Base-by-base conservation (phyloP, 2,329 filamentous ascomycete genomes). In the Pestalotiopsis sp. region DNA sequence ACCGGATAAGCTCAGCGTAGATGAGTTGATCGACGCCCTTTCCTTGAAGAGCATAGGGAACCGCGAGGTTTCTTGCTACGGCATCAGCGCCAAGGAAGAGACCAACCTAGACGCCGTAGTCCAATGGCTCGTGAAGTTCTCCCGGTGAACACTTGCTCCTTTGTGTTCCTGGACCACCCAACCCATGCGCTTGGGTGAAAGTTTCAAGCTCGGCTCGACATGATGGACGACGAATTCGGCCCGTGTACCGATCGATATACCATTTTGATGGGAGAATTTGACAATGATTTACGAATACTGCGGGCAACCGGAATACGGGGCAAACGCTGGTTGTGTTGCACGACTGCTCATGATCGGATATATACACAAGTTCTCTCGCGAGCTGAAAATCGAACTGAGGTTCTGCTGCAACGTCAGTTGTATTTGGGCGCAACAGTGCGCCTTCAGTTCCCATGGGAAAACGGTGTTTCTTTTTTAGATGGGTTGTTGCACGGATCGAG, bases 31-130 rank as follows among this genome's bases (percentile, higher is more conserved):
- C 82, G 95, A 97, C 69, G 91, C 91, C 70, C 87, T 99, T 81
- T 91, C 97, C 75, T 87, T 99, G 68, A 97, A 96, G 79, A 89
- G 89, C 73, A 94, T 99, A 78, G 92, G 91, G 69, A 91, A 94
- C 75, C 93, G 96, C 66, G 96, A 99, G 81, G 95, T 99, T 74
- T 97, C 94, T 82, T 98, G 96, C 83, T 99, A 99, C 81, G 95
- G 95, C 70, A 98, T 99, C 82, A 98, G 94, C 79, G 96, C 95
- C 69, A 98, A 98, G 81, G 95, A 98, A 79, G 96, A 99, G 83
- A 99, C 95, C 68, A 99, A 99, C 82, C 89, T 99, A 72, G 95
- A 99, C 77, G 96, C 95, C 6, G 96, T 99, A 65, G 85, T 99
- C 75, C 93, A 97, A 79, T 99, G 96, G 93, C 85, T 99, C 78